Conservation (phyloP, 495 filamentous ascomycete species). For the Neurospora sublineolata region DNA sequence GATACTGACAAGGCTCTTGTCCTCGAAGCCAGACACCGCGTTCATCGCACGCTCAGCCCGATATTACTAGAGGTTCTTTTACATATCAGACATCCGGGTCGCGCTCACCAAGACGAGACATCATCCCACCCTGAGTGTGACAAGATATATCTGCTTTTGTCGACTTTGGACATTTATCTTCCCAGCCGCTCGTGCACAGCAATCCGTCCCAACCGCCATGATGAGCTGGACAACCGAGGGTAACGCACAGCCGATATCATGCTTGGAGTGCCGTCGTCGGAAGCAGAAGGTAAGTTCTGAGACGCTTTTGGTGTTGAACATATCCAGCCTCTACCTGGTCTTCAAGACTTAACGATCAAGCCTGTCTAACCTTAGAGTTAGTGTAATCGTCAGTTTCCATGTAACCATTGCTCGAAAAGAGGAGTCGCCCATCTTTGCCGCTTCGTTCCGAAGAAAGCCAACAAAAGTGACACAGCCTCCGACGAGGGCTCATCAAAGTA, state of each 20-base stretch:
- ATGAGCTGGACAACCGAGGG: background rate
- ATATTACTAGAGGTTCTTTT: background rate
- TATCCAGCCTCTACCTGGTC: background rate
- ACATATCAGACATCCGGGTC: background rate
- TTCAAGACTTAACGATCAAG: background rate
- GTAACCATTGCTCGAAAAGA: constrained; percentile 32
- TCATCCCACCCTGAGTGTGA: background rate
- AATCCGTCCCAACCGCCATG: background rate
- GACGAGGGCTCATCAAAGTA: constrained; percentile 9
- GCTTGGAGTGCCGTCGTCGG: constrained; percentile 30
- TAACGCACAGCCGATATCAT: constrained; percentile 11
- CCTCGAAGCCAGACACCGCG: background rate
- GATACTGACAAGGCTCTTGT: background rate
- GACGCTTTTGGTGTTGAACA: background rate
- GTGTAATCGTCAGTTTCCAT: constrained; percentile 35
- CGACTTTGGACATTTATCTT: background rate
- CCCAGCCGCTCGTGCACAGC: background rate
- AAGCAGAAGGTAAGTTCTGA: constrained; percentile 30
- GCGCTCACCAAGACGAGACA: background rate
- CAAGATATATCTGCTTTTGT: background rate
- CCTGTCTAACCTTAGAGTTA: constrained; percentile 10
- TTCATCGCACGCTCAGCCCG: background rate
- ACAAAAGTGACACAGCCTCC: constrained; percentile 8
- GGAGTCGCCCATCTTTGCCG: constrained; percentile 29
- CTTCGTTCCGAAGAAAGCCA: constrained; percentile 17